Evolutionary conservation across 2,329 filamentous ascomycete genomes (phyloP).

Genomic region (Ciborinia camelliae): DNA sequence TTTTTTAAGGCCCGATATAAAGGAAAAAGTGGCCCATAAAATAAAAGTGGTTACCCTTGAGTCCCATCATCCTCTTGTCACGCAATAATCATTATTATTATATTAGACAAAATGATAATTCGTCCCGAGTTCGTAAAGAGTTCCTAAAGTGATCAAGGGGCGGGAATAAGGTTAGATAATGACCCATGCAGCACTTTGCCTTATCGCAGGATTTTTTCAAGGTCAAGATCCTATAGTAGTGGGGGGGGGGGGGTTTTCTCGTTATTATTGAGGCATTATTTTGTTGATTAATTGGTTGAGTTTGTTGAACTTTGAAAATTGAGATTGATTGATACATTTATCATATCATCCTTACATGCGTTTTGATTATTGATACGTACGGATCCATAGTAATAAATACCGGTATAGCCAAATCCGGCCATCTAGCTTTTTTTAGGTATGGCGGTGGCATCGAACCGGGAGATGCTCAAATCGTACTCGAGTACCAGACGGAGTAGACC

Average conservation of each 20-base stretch:
- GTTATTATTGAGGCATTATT: constrained; percentile 5
- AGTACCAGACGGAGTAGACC: too few relatives aligned
- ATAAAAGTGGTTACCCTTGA: constrained; percentile 2
- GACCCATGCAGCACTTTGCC: constrained; percentile 2
- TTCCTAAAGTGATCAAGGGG: neutral
- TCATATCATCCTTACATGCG: neutral
- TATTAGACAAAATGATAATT: too few relatives aligned
- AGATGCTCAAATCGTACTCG: neutral
- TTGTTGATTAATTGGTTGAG: neutral
- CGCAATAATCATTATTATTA: too few relatives aligned
- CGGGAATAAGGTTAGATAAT: neutral
- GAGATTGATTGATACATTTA: neutral
- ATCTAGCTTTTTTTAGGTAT: neutral
- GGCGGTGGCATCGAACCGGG: neutral
- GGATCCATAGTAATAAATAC: neutral
- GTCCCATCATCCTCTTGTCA: constrained; percentile 9
- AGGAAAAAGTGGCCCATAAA: neutral
- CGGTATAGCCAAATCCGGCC: neutral
- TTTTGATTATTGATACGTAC: constrained; percentile 1
- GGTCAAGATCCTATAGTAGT: neutral
- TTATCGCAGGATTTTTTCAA: constrained; percentile 8
- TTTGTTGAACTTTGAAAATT: neutral
- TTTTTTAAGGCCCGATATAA: constrained; percentile 13
- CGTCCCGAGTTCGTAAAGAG: constrained; percentile 3
- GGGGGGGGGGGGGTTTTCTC: neutral